Base-by-base conservation (phyloP, 257 asterid species). In the Vinca minor region DNA sequence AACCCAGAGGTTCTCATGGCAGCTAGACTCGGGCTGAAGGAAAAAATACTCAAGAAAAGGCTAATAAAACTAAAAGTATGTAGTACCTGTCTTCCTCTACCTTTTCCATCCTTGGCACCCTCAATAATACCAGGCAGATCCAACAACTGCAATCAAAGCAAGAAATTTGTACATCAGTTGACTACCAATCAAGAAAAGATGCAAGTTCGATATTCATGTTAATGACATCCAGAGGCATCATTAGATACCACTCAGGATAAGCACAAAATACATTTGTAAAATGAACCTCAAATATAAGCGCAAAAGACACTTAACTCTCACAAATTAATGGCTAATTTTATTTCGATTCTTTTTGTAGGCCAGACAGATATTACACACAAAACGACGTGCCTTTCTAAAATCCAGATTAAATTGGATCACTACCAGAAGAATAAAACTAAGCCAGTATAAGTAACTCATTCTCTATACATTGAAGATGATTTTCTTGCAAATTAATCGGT, bases 61-160 rank as follows among this genome's bases (percentile, higher is more conserved):
- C 21, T 26, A 61, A 60, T 10, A 39, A 50, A 64, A 23, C 45
- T 31, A 71, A 25, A 53, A 0, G 49, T 52, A 71, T 66, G 23
- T 7, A 63, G 71, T 85, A 91, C 98, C 97, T 93, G 98, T 69
- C 98, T 89, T 80, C 98, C 98, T 87, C 98, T 85, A 64, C 98
- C 98, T 76, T 93, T 93, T 69, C 98, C 98, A 76, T 93, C 98
- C 78, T 93, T 93, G 58, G 98, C 98, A 68, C 98, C 98, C 83
- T 93, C 98, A 71, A 93, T 93, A 79, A 89, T 93, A 69, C 98
- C 97, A 69, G 98, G 97, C 69, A 93, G 97, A 78, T 93, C 98
- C 78, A 93, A 76, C 47, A 93, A 76, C 98, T 93, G 88, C 72
- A 78, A 71, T 6, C 49, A 63, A 63, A 59, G 49, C 72, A 63